A percentile compares a stretch with the other conserved stretches of the same genome.
Evolutionary conservation across 495 filamentous ascomycete genomes (phyloP).

Genomic region (Halenospora varia): DNA sequence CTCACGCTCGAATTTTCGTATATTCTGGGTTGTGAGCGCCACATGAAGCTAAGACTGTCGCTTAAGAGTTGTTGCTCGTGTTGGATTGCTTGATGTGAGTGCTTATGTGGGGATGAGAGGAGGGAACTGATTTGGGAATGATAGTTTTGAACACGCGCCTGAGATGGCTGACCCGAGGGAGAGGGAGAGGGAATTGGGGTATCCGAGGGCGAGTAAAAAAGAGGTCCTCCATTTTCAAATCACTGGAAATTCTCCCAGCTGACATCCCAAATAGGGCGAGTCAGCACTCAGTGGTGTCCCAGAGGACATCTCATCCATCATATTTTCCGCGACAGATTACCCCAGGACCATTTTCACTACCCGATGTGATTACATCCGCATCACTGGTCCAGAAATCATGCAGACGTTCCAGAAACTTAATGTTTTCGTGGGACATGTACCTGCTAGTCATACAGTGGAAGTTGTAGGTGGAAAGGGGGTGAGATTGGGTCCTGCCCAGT

Average conservation of each 20-base stretch:
- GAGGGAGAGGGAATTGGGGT: too few species aligned
- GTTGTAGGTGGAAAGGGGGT: neutral
- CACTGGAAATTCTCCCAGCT: too few species aligned
- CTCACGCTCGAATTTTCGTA: too few species aligned
- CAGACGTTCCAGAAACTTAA: neutral
- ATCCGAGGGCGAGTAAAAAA: too few species aligned
- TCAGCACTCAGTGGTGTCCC: neutral
- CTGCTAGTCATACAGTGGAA: neutral
- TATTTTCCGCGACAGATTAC: neutral
- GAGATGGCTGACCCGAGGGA: too few species aligned
- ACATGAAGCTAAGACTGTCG: neutral
- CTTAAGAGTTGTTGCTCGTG: neutral
- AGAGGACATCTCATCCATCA: neutral
- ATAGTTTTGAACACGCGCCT: too few species aligned
- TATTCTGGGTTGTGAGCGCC: neutral
- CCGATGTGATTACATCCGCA: neutral
- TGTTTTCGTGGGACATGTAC: neutral
- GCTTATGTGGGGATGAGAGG: too few species aligned
- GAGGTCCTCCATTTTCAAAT: too few species aligned
- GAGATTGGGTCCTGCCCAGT: neutral
- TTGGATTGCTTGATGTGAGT: neutral
- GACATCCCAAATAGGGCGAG: too few species aligned
- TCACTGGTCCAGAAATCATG: neutral
- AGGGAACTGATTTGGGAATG: too few species aligned
- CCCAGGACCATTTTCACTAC: neutral